Evolutionary conservation across 805 yeast species (phyloP).

Genomic region (Spathaspora passalidarum): DNA sequence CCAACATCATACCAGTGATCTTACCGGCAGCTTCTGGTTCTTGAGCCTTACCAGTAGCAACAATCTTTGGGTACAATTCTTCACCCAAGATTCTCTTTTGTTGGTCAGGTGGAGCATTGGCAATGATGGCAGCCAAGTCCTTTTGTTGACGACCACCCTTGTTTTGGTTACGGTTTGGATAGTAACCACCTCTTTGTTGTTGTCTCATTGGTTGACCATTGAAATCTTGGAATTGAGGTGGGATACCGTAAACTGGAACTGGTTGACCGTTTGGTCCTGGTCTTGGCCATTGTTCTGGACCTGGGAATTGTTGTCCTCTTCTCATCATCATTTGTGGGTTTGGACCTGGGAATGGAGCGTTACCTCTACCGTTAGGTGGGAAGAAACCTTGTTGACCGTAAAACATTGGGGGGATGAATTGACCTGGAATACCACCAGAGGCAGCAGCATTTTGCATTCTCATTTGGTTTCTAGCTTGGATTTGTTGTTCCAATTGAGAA

Average conservation of each 20-base stretch:
- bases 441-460: constrained; percentile 97
- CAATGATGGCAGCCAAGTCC: constrained; percentile 60
- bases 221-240: constrained; percentile 45
- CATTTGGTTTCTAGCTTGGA: constrained; percentile 96
- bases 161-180: constrained; percentile 46
- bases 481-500: constrained; percentile 94
- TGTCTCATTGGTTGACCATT: constrained; percentile 44
- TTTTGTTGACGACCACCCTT: constrained; percentile 39
- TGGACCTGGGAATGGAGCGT: constrained; percentile 71
- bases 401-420: constrained; percentile 83
- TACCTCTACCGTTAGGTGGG: constrained; percentile 81
- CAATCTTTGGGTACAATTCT: constrained; percentile 90
- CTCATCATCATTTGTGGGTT: constrained; percentile 78
- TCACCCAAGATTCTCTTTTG: constrained; percentile 98
- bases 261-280: constrained; percentile 86
- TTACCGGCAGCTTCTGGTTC: constrained; percentile 97
- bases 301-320: constrained; percentile 50
- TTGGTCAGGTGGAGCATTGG: constrained; percentile 76
- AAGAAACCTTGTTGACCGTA: constrained; percentile 83
- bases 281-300: constrained; percentile 55
- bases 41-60: constrained; percentile 79
- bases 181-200: constrained; percentile 61
- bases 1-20: constrained; percentile 98
- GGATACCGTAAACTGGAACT: constrained; percentile 76
- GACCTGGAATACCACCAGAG: constrained; percentile 80